Base-by-base conservation (phyloP, 169 alveolate genomes). In the Cryptosporidium meleagridis region DNA sequence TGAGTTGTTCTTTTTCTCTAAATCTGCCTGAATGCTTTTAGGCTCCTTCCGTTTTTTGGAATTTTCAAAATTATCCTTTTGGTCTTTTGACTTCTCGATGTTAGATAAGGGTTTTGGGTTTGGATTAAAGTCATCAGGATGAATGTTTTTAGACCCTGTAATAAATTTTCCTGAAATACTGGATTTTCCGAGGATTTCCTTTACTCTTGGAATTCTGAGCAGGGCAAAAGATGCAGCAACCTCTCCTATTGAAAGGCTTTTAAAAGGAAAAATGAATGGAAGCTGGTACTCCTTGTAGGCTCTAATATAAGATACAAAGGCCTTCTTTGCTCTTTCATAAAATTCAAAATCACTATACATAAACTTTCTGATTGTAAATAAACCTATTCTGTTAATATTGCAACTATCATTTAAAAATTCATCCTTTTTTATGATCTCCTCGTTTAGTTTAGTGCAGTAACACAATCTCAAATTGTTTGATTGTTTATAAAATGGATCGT, bases 271-370 rank as follows among this genome's bases (percentile, higher is more conserved):
- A n/a, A 96, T 93, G 84, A 92, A 95, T 72, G 96, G 85, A 67
- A 96, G 92, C 85, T 94, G 93, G 73, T 96, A 97, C 85, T 97
- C 99, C 91, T 96, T 95, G 92, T 97, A 97, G 62, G 96, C 97
- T 67, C 99, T 87, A 26, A 97, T 95, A 92, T 93, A 97, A 35
- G 98, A 94, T n/a, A 96, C 96, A 86, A 97, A 97, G 26, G 98
- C 98, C 84, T 91, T 86, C 70, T 96, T 93, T 16, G 98, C 97
- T 93, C 94, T 96, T 91, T 95, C 97, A 59, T 95, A 91, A 52
- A 95, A 85, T 84, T 94, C 97, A 73, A 95, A 94, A 80, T 96
- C 98, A 51, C 92, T 61, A 16, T 85, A 86, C 92, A 94, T 92
- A 29, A 91, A 58, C 16, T 86, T 91, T 53, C 92, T 91, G 53